Conservation (phyloP, 228 moss, liverwort and hornwort species). For the Sphagnum fallax region DNA sequence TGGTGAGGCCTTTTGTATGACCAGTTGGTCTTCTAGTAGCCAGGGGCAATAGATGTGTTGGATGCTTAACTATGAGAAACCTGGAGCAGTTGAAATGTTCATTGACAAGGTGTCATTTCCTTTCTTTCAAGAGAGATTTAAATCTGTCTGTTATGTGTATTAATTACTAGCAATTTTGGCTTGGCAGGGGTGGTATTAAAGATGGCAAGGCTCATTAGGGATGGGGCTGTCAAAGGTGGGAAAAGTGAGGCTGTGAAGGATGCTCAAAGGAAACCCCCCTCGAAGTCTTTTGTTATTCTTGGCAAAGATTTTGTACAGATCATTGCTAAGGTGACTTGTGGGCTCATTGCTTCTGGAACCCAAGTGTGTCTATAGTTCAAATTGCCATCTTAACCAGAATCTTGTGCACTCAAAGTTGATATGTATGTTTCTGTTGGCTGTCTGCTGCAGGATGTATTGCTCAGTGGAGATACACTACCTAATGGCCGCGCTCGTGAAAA, state of each 20-base stretch:
- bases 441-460: slow-evolving; percentile 54
- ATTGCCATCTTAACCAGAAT: not conserved
- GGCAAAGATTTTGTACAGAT: slow-evolving; percentile 90
- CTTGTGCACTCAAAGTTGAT: too few relatives aligned
- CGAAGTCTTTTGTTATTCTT: slow-evolving; percentile 43
- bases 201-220: slow-evolving; percentile 70
- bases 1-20: slow-evolving; percentile 29
- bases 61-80: not conserved
- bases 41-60: not conserved
- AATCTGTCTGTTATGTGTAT: not conserved
- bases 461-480: slow-evolving; percentile 45
- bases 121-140: too few relatives aligned
- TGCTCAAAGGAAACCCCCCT: slow-evolving; percentile 62
- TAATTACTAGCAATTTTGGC: not conserved
- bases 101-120: too few relatives aligned
- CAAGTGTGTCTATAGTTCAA: not conserved
- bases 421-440: not conserved
- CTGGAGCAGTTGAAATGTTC: not conserved
- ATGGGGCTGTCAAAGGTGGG: slow-evolving; percentile 33
- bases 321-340: slow-evolving; percentile 57
- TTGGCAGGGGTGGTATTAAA: slow-evolving; percentile 65
- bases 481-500: slow-evolving; percentile 60
- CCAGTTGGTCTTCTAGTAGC: not conserved
- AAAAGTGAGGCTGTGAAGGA: slow-evolving; percentile 59
- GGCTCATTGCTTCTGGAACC: not conserved